Evolutionary conservation across 768 basidiomycete species (phyloP), one percentile per base, ranked within the genome.

Genomic region (Panaeolus cyanescens): DNA sequence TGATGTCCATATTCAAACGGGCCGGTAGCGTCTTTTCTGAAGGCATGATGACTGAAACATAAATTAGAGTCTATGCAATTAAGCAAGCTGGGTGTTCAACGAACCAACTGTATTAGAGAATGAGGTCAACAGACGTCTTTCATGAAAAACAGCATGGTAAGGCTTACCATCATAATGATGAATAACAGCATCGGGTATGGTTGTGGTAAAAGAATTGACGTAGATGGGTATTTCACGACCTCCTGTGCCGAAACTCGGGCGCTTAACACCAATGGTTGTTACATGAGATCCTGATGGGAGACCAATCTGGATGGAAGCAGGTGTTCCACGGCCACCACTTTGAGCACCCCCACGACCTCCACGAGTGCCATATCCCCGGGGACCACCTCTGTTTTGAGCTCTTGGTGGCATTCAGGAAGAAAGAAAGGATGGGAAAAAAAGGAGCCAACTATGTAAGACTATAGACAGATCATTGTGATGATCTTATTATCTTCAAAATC

Each of bases 121-220:
- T 19, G 56, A 30, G 15, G 58, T 66, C 40, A 68, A 55, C 56
- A 34, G 31, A 34, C 42, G 50, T 61, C 30, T 53, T 20, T 45
- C 30, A 37, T 39, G 25, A 31, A 42, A 64, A 33, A 5, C n/a
- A 45, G 58, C 57, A 30, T 50, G 54, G 56, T 7, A 60, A 58
- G 1, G 72, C 87, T 63, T 68, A 89, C 92, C 87, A 70, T 94
- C 91, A 67, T 93, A 93, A 67, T 93, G 92, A 62, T 88, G 80
- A 39, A 92, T 92, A 31, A 84, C 81, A 5, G 71, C 74, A 22
- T 87, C 82, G 0, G 91, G 87, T 15, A 90, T 84, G 0, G 80
- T 77, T 3, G 85, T 84, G 39, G 69, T 70, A 65, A 91, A 93
- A 56, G 88, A 88, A 71, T 93, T 94, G 32, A 83, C 80, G 56